Evolutionary conservation across 352 stramenopile species (phyloP).

Genomic region (Globisporangium acanthophoron): DNA sequence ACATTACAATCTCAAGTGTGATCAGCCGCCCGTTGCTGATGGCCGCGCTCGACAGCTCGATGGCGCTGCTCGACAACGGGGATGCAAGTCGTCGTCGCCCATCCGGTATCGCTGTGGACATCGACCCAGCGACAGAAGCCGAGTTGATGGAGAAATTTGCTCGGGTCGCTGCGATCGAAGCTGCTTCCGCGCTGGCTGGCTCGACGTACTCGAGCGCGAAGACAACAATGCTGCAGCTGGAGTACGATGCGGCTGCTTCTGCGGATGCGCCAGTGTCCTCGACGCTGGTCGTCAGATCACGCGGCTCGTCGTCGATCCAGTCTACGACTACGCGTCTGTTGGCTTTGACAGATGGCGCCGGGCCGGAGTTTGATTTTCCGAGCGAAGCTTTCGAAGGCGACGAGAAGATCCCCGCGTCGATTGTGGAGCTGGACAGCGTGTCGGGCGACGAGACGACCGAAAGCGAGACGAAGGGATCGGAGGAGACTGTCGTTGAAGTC

Average conservation of each 20-base stretch:
- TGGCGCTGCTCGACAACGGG: conserved; percentile 47
- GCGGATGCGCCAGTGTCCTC: conserved; percentile 4
- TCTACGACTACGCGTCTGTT: conserved; percentile 19
- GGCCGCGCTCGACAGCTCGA: conserved; percentile 24
- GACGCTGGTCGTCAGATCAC: conserved; percentile 10
- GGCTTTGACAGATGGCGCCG: conserved; percentile 7
- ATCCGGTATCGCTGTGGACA: conserved; percentile 22
- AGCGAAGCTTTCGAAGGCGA: conserved; percentile 21
- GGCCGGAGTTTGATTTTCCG: not conserved
- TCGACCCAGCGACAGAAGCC: conserved; percentile 42
- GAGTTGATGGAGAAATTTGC: conserved; percentile 67
- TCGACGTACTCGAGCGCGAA: conserved; percentile 20
- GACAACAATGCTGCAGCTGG: conserved; percentile 27
- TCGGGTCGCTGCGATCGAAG: conserved; percentile 43
- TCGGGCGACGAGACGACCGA: conserved; percentile 16
- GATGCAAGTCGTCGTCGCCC: conserved; percentile 18
- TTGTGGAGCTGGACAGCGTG: conserved; percentile 8
- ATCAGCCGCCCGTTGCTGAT: conserved; percentile 58
- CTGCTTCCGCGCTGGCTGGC: conserved; percentile 30
- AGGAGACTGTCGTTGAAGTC: not conserved
- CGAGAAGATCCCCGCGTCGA: conserved; percentile 10
- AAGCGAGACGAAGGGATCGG: not conserved
- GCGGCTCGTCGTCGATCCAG: conserved; percentile 11
- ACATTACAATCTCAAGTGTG: conserved; percentile 75
- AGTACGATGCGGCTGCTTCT: conserved; percentile 27